These are phyloP conservation scores for Byssothecium circinans DNA, from an alignment of 2,329 filamentous ascomycete genomes.

Conservation along the genomic window DNA sequence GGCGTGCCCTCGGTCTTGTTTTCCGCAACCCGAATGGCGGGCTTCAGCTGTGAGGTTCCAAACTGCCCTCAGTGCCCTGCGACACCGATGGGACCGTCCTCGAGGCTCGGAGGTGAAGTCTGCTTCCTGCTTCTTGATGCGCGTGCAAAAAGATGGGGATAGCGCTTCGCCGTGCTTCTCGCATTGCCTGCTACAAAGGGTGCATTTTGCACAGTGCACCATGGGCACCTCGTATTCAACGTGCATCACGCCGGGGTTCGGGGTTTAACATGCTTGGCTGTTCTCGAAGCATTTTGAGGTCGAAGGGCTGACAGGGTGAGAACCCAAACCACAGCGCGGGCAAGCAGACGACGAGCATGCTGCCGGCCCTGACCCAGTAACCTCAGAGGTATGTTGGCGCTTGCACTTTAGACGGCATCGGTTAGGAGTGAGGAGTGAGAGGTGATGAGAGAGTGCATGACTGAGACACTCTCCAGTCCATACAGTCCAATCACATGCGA, in stretches of 20 bases:
- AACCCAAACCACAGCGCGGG: slow-evolving; percentile 23
- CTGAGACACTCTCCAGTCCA: slow-evolving; percentile 15
- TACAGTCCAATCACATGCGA: slow-evolving; percentile 22
- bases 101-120: no score
- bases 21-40: slow-evolving; percentile 20
- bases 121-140: no score
- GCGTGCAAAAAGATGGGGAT: no score
- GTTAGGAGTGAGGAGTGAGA: slow-evolving; percentile 17
- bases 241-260: slow-evolving; percentile 13
- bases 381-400: slow-evolving; percentile 7
- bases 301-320: slow-evolving; percentile 21
- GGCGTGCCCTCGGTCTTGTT: slow-evolving; percentile 8
- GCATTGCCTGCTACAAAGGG: no score
- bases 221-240: background rate
- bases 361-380: slow-evolving; percentile 6
- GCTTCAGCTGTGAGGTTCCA: background rate
- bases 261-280: slow-evolving; percentile 17
- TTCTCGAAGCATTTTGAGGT: slow-evolving; percentile 13
- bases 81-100: no score
- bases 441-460: slow-evolving; percentile 14
- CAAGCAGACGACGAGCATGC: slow-evolving; percentile 8
- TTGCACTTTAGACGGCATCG: slow-evolving; percentile 7
- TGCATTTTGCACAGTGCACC: no score
- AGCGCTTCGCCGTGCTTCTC: no score
- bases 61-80: background rate